Conservation (phyloP, 176 grass and related monocot genomes). For the Hsuehochloa calcarea region DNA sequence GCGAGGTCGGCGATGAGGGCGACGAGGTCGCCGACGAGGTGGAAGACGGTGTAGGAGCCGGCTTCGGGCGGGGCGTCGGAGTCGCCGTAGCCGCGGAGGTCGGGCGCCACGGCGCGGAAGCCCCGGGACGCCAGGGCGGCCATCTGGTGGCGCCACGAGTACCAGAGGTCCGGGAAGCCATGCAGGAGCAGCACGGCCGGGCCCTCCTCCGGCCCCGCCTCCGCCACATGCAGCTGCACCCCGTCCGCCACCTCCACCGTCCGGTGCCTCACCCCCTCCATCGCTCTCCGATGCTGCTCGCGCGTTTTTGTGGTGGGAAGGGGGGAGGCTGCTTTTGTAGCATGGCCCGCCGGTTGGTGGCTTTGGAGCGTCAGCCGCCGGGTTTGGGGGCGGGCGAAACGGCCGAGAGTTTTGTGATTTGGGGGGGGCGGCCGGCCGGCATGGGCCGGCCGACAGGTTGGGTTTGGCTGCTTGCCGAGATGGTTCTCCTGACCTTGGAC, state of each 20-base stretch:
- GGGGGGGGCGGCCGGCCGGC: too few relatives aligned
- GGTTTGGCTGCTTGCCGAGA: too few relatives aligned
- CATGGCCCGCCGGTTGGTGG: too few relatives aligned
- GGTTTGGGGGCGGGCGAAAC: too few relatives aligned
- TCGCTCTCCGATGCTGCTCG: background rate
- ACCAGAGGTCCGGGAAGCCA: slow-evolving; percentile 93
- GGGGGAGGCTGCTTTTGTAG: too few relatives aligned
- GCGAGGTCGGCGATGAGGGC: slow-evolving; percentile 69
- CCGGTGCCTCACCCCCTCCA: slow-evolving; percentile 53
- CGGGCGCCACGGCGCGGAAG: slow-evolving; percentile 69
- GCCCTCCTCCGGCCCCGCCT: slow-evolving; percentile 48
- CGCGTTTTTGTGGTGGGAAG: background rate
- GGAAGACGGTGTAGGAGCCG: slow-evolving; percentile 43
- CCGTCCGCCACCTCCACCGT: slow-evolving; percentile 53
- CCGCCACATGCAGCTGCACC: slow-evolving; percentile 65
- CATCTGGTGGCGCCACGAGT: slow-evolving; percentile 85
- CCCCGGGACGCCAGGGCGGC: slow-evolving; percentile 46
- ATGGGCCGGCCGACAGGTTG: too few relatives aligned
- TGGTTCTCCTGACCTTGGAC: too few relatives aligned
- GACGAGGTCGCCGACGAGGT: slow-evolving; percentile 78
- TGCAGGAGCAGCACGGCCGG: slow-evolving; percentile 58
- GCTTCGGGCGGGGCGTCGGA: slow-evolving; percentile 39
- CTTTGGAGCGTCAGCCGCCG: too few relatives aligned
- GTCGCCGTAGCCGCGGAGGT: slow-evolving; percentile 77
- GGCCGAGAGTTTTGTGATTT: too few relatives aligned